Evolutionary conservation across 2,329 filamentous ascomycete genomes (phyloP).

Genomic region (Coniosporium tulheliwenetii): DNA sequence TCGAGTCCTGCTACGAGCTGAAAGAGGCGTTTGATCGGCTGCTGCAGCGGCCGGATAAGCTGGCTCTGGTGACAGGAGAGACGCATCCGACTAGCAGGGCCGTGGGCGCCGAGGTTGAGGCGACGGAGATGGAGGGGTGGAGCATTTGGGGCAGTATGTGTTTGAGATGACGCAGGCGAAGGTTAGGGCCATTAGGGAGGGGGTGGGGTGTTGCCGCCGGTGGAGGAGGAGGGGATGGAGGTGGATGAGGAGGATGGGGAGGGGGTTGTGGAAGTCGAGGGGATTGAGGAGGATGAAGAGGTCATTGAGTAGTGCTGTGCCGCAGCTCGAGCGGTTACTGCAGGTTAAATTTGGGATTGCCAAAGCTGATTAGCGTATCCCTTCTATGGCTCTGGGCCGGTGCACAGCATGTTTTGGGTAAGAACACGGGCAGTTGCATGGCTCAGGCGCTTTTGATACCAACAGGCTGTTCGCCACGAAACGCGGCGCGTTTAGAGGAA

Average conservation of each 20-base stretch:
- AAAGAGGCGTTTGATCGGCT: conserved; percentile 72
- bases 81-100: conserved; percentile 57
- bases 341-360: too few relatives aligned
- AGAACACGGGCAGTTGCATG: too few relatives aligned
- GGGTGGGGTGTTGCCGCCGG: conserved; percentile 13
- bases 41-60: conserved; percentile 60
- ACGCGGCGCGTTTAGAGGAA: too few relatives aligned
- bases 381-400: too few relatives aligned
- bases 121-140: conserved; percentile 71
- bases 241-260: conserved; percentile 8
- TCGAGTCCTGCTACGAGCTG: conserved; percentile 78
- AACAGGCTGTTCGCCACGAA: too few relatives aligned
- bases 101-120: conserved; percentile 32
- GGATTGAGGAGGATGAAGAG: conserved; percentile 15
- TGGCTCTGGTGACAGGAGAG: conserved; percentile 67
- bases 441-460: too few relatives aligned
- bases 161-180: conserved; percentile 83
- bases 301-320: too few relatives aligned
- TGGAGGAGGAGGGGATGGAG: conserved; percentile 18
- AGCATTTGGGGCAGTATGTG: conserved; percentile 92
- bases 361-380: too few relatives aligned
- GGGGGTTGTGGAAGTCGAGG: conserved; percentile 16
- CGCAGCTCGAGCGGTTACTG: too few relatives aligned
- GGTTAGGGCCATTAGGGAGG: conserved; percentile 38
- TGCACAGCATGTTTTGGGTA: too few relatives aligned